Base-by-base conservation (phyloP, 2,329 filamentous ascomycete genomes). In the Colletotrichum sp. region DNA sequence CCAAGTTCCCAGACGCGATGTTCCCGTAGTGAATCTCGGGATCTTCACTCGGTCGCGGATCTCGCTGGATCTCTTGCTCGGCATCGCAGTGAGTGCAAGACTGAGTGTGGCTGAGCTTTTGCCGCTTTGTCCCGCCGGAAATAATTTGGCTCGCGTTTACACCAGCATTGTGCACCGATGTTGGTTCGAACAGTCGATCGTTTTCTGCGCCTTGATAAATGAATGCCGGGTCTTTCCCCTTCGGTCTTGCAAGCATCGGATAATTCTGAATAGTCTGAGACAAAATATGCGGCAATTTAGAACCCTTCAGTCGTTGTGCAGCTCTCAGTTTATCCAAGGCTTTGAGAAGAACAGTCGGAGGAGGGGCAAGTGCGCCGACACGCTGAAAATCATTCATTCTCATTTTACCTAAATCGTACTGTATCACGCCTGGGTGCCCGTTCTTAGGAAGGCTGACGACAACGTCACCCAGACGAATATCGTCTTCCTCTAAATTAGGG, bases 1-100 rank as follows among this genome's bases (percentile, higher is more conserved):
- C 82, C 2, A 79, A 76, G 55, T 87, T 83, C 0, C 81, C 82
- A 0, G 85, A 86, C 0, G 81, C 82, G 18, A 84, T 80, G 1
- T 78, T 30, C 1, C 26, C 26, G 5, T 26, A 26, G 5, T 26
- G 26, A 6, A 26, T 2, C 24, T 24, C 24, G 4, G 24, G 24
- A 24, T 24, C 24, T 24, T n/a, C n/a, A n/a, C n/a, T n/a, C n/a
- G n/a, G n/a, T n/a, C n/a, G n/a, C n/a, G n/a, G n/a, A n/a, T n/a
- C n/a, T n/a, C n/a, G n/a, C n/a, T n/a, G n/a, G n/a, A n/a, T n/a
- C n/a, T n/a, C n/a, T n/a, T n/a, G n/a, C n/a, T n/a, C n/a, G n/a
- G n/a, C n/a, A n/a, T n/a, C n/a, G n/a, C n/a, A n/a, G n/a, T n/a
- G n/a, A n/a, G n/a, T n/a, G n/a, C n/a, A n/a, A n/a, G n/a, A n/a